These are phyloP conservation scores for Dioscorea cayenensis DNA, from an alignment of 116 monocot species.

Conservation along the genomic window DNA sequence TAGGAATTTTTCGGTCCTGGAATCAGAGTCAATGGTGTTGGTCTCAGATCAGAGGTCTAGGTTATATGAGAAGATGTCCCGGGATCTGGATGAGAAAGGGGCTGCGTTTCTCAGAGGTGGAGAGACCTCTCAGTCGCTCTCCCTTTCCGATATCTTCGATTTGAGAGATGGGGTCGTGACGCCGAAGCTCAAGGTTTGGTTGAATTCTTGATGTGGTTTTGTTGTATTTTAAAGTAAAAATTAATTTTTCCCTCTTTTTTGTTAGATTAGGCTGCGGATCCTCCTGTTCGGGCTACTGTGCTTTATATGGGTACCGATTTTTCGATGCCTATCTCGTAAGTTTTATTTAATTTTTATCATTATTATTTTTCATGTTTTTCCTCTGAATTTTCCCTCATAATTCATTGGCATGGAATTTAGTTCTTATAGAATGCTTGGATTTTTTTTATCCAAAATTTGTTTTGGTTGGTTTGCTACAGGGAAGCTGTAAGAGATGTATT, in stretches of 20 bases:
- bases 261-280: conserved; percentile 46
- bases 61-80: conserved; percentile 69
- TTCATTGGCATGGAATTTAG: neutral
- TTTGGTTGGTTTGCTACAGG: conserved; percentile 15
- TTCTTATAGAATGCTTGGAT: neutral
- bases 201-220: neutral
- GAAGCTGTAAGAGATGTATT: conserved; percentile 26
- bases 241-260: neutral
- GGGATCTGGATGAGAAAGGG: conserved; percentile 71
- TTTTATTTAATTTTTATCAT: neutral
- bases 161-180: conserved; percentile 38
- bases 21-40: conserved; percentile 15
- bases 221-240: neutral
- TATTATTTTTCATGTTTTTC: too few relatives aligned
- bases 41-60: conserved; percentile 35
- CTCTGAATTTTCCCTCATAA: neutral
- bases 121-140: conserved; percentile 82
- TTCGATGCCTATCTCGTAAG: conserved; percentile 66
- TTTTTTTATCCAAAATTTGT: neutral
- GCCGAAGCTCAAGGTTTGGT: conserved; percentile 53
- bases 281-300: conserved; percentile 88
- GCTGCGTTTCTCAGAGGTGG: conserved; percentile 59
- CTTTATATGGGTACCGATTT: conserved; percentile 58
- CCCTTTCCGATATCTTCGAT: conserved; percentile 67
- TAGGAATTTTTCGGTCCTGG: neutral